phyloP scores from a whole-genome alignment of 192 early-diverging fungal genomes.

The Dissophora globulifera region DNA sequence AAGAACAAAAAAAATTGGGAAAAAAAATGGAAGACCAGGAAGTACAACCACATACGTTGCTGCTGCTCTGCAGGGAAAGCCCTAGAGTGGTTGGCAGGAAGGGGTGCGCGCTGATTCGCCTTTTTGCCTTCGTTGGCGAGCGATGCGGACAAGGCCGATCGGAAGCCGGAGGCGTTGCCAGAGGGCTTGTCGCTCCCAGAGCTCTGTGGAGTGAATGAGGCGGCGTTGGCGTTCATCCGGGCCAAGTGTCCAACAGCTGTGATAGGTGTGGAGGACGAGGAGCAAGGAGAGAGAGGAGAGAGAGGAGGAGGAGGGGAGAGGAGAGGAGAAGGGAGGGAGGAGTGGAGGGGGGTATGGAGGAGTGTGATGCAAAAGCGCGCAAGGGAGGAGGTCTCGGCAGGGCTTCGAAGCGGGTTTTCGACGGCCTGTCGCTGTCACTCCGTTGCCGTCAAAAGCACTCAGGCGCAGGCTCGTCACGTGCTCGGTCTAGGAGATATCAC shows the following conservation, averaged over 20 bases:
- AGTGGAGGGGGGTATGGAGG: background rate
- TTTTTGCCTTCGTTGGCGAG: conserved; percentile 29
- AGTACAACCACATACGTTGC: conserved; percentile 26
- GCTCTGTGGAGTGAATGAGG: conserved; percentile 41
- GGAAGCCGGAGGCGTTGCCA: conserved; percentile 31
- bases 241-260: background rate
- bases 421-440: no score
- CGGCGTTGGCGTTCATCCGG: conserved; percentile 49
- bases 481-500: no score
- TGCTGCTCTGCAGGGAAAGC: conserved; percentile 29
- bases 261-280: background rate
- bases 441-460: no score
- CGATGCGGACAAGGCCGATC: conserved; percentile 23
- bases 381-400: no score
- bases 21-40: conserved; percentile 1
- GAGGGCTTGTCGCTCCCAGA: conserved; percentile 33
- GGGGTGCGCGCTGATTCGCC: conserved; percentile 27
- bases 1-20: background rate
- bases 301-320: no score
- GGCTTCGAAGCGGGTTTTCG: no score
- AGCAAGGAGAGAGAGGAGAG: no score
- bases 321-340: background rate
- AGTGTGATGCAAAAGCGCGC: no score
- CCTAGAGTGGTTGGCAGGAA: conserved; percentile 21
- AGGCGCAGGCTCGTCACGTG: no score